These are phyloP conservation scores for Lathyrus aphaca DNA, from an alignment of 306 rosid species.

Conservation along the genomic window DNA sequence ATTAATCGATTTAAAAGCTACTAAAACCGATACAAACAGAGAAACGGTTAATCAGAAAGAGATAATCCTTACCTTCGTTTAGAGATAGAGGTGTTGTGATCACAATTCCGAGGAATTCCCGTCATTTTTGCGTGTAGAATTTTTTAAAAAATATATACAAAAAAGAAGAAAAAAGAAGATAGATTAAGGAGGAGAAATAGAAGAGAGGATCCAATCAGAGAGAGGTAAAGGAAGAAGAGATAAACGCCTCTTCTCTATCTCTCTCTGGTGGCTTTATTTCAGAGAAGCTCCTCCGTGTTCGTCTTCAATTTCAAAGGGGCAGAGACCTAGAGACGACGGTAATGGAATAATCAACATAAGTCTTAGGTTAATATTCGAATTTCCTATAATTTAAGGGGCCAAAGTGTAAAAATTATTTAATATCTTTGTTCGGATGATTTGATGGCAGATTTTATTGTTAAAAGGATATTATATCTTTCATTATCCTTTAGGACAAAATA, in stretches of 20 bases:
- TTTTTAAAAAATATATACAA: conserved; percentile 35
- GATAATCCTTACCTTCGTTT: conserved; percentile 50
- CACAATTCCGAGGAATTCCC: conserved; percentile 50
- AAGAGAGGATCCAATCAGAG: conserved; percentile 45
- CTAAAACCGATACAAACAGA: background rate
- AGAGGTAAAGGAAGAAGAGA: conserved; percentile 41
- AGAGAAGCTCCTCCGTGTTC: conserved; percentile 31
- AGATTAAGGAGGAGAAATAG: conserved; percentile 7
- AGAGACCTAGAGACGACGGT: conserved; percentile 43
- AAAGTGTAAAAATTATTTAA: background rate
- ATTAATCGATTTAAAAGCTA: background rate
- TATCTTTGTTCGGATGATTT: background rate
- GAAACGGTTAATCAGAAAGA: conserved; percentile 14
- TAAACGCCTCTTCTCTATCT: conserved; percentile 27
- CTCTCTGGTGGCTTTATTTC: conserved; percentile 28
- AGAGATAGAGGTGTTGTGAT: conserved; percentile 46
- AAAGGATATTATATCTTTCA: background rate
- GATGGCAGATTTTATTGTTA: background rate
- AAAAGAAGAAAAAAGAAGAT: conserved; percentile 1
- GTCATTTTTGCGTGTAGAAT: conserved; percentile 38
- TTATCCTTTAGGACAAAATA: background rate
- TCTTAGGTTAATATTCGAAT: conserved; percentile 22
- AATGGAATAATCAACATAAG: conserved; percentile 4
- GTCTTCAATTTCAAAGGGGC: conserved; percentile 38
- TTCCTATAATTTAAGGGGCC: background rate